These are phyloP conservation scores for Phoma herbarum DNA, from an alignment of 2,329 filamentous ascomycete genomes.

Conservation along the genomic window DNA sequence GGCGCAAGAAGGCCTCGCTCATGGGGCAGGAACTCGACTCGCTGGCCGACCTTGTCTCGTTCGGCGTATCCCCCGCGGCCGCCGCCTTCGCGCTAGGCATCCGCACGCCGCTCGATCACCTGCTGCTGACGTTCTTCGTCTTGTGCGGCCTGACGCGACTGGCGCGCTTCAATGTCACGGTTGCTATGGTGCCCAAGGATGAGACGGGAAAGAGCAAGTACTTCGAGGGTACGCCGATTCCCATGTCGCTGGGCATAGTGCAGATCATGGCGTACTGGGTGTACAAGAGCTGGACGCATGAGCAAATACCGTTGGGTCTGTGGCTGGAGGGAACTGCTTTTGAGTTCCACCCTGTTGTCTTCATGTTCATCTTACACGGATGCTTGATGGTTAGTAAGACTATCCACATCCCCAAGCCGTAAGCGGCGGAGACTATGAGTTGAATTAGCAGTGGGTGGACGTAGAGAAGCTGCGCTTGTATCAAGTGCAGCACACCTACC, in stretches of 20 bases:
- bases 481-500: background rate
- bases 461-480: background rate
- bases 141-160: constrained; percentile 92
- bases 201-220: constrained; percentile 89
- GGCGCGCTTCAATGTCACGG: constrained; percentile 97
- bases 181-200: constrained; percentile 88
- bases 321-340: constrained; percentile 71
- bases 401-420: constrained; percentile 91
- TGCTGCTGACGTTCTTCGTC: constrained; percentile 86
- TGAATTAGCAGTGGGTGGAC: background rate
- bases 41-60: constrained; percentile 93
- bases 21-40: constrained; percentile 99
- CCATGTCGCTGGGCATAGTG: constrained; percentile 83
- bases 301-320: constrained; percentile 79
- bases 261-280: constrained; percentile 91
- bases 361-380: constrained; percentile 86
- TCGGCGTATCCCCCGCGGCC: constrained; percentile 87
- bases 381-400: constrained; percentile 96
- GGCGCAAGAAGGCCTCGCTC: constrained; percentile 94
- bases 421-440: constrained; percentile 7
- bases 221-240: constrained; percentile 97
- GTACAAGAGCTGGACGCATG: constrained; percentile 78
- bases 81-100: constrained; percentile 89
- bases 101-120: constrained; percentile 82
- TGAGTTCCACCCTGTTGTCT: constrained; percentile 84